A percentile compares a stretch with the other conserved stretches of the same genome.
phyloP scores from a whole-genome alignment of 139 green algal species.

The Chlamydomonas sphaeroides region DNA sequence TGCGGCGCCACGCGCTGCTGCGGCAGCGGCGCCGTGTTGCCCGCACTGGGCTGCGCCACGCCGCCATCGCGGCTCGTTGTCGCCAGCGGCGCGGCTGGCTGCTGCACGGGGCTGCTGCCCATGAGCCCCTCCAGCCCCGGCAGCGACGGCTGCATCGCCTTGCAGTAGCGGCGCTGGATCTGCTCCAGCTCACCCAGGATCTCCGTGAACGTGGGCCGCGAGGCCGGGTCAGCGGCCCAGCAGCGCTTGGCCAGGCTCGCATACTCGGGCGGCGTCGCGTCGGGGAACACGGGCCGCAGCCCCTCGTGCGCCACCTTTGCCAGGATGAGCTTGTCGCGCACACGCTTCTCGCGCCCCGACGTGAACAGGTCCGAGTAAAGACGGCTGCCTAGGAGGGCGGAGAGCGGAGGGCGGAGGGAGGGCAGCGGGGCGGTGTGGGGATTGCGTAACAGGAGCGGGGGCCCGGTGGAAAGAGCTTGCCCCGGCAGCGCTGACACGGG shows the following conservation, averaged over 20 bases:
- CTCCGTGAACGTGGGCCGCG: constrained; percentile 44
- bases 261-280: constrained; percentile 27
- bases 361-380: constrained; percentile 38
- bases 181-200: constrained; percentile 32
- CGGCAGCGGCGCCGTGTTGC: constrained; percentile 22
- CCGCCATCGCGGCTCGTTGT: background rate
- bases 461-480: too few species aligned
- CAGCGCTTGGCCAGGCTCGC: constrained; percentile 30
- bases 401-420: too few species aligned
- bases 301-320: constrained; percentile 46
- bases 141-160: constrained; percentile 5
- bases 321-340: constrained; percentile 50
- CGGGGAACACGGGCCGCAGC: constrained; percentile 39
- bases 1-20: background rate
- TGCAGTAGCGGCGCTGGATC: constrained; percentile 35
- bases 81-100: too few species aligned
- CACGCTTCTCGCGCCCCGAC: constrained; percentile 24
- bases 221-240: constrained; percentile 38
- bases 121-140: constrained; percentile 15
- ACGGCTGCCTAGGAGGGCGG: constrained; percentile 24
- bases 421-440: too few species aligned
- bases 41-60: background rate
- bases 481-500: too few species aligned
- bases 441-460: too few species aligned
- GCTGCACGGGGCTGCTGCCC: background rate